Evolutionary conservation across 2,329 filamentous ascomycete species (phyloP).

Genomic region (Metarhizium brunneum): DNA sequence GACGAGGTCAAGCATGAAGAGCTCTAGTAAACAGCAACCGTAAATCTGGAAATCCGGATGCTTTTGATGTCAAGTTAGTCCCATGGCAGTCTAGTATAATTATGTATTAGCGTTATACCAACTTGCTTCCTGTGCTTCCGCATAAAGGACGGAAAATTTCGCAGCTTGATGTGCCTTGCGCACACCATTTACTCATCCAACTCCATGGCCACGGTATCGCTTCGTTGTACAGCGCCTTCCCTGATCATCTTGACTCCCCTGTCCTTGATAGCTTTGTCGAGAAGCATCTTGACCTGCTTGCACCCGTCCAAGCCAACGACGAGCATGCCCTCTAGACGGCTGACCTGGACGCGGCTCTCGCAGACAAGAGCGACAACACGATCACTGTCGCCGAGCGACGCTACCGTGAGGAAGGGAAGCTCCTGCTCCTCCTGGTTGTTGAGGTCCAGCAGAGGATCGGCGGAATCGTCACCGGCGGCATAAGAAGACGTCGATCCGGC

Average conservation of each 20-base stretch:
- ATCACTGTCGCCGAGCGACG: slow-evolving; percentile 64
- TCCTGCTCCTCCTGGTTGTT: slow-evolving; percentile 79
- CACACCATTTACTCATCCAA: slow-evolving; percentile 25
- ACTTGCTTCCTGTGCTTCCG: background rate
- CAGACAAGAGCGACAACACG: slow-evolving; percentile 72
- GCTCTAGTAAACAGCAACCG: slow-evolving; percentile 26
- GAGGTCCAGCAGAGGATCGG: slow-evolving; percentile 72
- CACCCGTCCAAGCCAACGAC: slow-evolving; percentile 88
- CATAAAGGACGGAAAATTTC: background rate
- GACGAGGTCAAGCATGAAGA: slow-evolving; percentile 35
- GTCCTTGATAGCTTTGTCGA: slow-evolving; percentile 71
- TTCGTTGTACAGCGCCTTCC: slow-evolving; percentile 41
- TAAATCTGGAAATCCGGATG: background rate
- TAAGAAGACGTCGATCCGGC: slow-evolving; percentile 68
- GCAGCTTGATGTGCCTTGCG: background rate
- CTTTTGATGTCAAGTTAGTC: background rate
- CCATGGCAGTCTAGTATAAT: background rate
- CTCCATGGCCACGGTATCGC: slow-evolving; percentile 40
- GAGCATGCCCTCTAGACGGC: slow-evolving; percentile 81
- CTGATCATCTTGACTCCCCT: slow-evolving; percentile 57
- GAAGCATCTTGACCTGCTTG: slow-evolving; percentile 69
- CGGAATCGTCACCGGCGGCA: slow-evolving; percentile 53
- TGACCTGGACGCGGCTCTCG: slow-evolving; percentile 80
- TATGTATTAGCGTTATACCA: background rate
- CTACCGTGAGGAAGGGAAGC: slow-evolving; percentile 79